phyloP scores from a whole-genome alignment of 768 basidiomycete genomes.

The Tricholoma saponaceum region DNA sequence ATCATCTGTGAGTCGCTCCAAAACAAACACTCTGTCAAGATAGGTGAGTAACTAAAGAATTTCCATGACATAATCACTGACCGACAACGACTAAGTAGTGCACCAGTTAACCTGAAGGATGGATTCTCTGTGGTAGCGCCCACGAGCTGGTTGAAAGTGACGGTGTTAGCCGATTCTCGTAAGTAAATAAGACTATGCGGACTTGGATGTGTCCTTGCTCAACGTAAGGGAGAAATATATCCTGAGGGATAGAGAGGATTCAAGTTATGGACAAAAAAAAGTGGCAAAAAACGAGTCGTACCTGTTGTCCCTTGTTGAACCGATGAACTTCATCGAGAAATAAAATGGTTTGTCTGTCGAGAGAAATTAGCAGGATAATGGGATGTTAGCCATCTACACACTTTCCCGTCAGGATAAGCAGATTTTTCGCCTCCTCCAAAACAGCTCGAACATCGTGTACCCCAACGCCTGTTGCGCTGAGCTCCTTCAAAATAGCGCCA shows the following conservation, averaged over 20 bases:
- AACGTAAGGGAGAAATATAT: constrained; percentile 77
- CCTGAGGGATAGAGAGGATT: constrained; percentile 33
- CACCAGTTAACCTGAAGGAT: constrained; percentile 74
- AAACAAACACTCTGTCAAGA: constrained; percentile 62
- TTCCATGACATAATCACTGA: constrained; percentile 25
- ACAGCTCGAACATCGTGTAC: constrained; percentile 69
- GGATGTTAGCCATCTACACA: constrained; percentile 15
- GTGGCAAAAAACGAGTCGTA: constrained; percentile 15
- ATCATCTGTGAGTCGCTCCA: constrained; percentile 62
- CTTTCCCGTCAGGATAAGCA: constrained; percentile 63
- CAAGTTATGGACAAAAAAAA: background rate
- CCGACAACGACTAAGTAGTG: constrained; percentile 76
- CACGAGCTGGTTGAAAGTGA: constrained; percentile 42
- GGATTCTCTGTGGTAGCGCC: constrained; percentile 91
- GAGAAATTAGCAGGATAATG: constrained; percentile 4
- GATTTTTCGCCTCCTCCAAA: constrained; percentile 71
- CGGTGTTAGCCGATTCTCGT: background rate
- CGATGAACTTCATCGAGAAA: constrained; percentile 87
- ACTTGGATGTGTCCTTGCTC: constrained; percentile 76
- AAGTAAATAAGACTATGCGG: constrained; percentile 8
- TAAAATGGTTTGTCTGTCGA: constrained; percentile 60
- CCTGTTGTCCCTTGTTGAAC: constrained; percentile 70
- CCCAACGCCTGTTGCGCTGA: constrained; percentile 69
- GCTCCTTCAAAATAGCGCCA: constrained; percentile 64
- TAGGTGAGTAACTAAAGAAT: constrained; percentile 11